Evolutionary conservation across 2,329 filamentous ascomycete species (phyloP), one percentile per base, ranked within the genome.

Genomic region (Pseudophaeomoniella oleicola): DNA sequence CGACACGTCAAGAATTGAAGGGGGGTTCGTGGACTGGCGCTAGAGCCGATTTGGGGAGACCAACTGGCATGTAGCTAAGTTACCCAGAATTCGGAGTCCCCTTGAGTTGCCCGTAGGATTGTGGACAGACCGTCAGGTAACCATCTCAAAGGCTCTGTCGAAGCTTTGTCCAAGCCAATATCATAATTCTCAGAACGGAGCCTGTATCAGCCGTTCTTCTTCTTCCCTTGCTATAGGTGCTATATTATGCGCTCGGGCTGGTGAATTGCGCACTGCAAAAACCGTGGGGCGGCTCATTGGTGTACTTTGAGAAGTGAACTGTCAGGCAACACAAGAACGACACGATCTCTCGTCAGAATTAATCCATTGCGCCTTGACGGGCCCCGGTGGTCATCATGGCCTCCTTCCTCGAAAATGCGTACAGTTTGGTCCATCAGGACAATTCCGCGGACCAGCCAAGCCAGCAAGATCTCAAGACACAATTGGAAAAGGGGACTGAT

Each of bases 351-450:
- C n/a, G 9, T 27, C n/a, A 6, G 9, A 27, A 27, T 27, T n/a
- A n/a, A 27, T 27, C 6, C 22, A 9, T n/a, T 27, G 22, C 22
- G 9, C 22, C 22, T 27, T 27, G 9, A 9, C 9, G 22, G 22
- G 9, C 22, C 9, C 22, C 22, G 22, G 22, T 27, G 17, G 9
- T 56, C 71, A 81, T 49, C 63, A 98, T 96, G 88, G 81, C 88
- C 64, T 81, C 81, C 49, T 96, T 93, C 60, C 74, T 96, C 45
- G 90, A 98, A 59, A 81, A 83, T 60, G 75, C 90, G 47, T 98
- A 96, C 72, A 94, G 85, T 64, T 66, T 98, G 64, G 85, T 98
- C 63, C 87, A 94, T 63, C 78, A 90, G 73, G 90, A 98, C 75
- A 96, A 94, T 71, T 74, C 85, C 44, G 83, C 87, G 48, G 90